Base-by-base conservation (phyloP, 1,139 yeast genomes). In the Debaryomyces singareniensis region DNA sequence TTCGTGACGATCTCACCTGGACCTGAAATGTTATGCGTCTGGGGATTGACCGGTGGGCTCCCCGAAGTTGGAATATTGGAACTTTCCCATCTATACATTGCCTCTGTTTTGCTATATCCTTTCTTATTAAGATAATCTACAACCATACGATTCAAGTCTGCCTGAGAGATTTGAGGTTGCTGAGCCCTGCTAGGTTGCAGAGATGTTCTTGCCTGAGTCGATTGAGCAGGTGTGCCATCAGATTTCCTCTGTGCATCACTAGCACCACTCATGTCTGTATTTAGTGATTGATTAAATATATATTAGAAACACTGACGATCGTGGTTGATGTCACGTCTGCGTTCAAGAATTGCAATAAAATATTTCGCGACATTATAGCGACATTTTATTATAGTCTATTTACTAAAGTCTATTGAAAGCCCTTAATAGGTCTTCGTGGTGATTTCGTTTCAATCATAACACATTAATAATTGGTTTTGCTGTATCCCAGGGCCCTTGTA, bases 401-500 rank as follows among this genome's bases (percentile, higher is more conserved):
- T 18, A n/a, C 21, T n/a, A n/a, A n/a, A n/a, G n/a, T n/a, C n/a
- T n/a, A n/a, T n/a, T n/a, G n/a, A n/a, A n/a, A n/a, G n/a, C n/a
- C n/a, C n/a, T n/a, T n/a, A n/a, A n/a, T n/a, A n/a, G n/a, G n/a
- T n/a, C n/a, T n/a, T n/a, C n/a, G n/a, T n/a, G n/a, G n/a, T n/a
- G 7, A 18, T 18, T 18, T 18, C 7, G n/a, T 7, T 18, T 18
- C 7, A 18, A 7, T 18, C 21, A 23, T 9, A 7, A 12, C 13
- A 7, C 9, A 13, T 27, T 27, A 9, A 67, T 51, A 10, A 61
- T 53, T 1, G 95, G 95, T 45, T 71, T 75, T 9, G 95, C 95
- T 1, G 83, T 78, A 52, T 86, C 96, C 96, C 96, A 86, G 1
- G 96, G 96, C 0, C 96, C 96, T 53, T 82, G 89, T 33, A 86